These are phyloP conservation scores for Penicillium sp. DNA, from an alignment of 2,329 filamentous ascomycete genomes.

Conservation along the genomic window DNA sequence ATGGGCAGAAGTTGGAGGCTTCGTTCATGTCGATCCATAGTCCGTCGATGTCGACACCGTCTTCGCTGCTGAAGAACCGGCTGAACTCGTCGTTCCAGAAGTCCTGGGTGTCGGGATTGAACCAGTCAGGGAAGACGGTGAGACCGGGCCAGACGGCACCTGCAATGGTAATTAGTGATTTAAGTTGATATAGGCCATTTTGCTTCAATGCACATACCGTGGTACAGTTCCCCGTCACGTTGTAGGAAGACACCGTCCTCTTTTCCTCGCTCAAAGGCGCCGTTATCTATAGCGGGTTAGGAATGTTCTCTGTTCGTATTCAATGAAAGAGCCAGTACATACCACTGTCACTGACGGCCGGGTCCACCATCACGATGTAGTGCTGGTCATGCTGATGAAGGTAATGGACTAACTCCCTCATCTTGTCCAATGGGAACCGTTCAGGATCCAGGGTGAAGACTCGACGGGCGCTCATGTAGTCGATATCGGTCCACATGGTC, in stretches of 20 bases:
- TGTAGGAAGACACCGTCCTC: slow-evolving; percentile 61
- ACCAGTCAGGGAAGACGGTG: slow-evolving; percentile 78
- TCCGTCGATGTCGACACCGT: slow-evolving; percentile 74
- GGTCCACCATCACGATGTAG: slow-evolving; percentile 78
- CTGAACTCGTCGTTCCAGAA: slow-evolving; percentile 74
- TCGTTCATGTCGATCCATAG: slow-evolving; percentile 78
- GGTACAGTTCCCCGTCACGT: slow-evolving; percentile 58
- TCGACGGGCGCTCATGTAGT: slow-evolving; percentile 45
- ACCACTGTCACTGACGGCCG: slow-evolving; percentile 47
- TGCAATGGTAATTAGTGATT: slow-evolving; percentile 14
- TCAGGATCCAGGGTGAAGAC: slow-evolving; percentile 47
- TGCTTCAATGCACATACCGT: slow-evolving; percentile 38
- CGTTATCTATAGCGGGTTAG: slow-evolving; percentile 46
- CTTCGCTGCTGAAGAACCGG: slow-evolving; percentile 65
- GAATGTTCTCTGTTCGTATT: neutral
- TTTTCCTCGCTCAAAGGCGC: slow-evolving; percentile 64
- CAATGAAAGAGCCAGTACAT: slow-evolving; percentile 11
- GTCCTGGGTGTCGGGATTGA: slow-evolving; percentile 63
- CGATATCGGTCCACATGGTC: slow-evolving; percentile 53
- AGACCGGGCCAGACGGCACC: slow-evolving; percentile 80
- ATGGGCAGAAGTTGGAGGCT: slow-evolving; percentile 58
- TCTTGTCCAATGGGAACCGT: slow-evolving; percentile 46
- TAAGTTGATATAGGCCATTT: neutral
- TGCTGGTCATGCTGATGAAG: slow-evolving; percentile 70
- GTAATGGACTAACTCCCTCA: slow-evolving; percentile 68